These are phyloP conservation scores for Alternaria tenuissima DNA, from an alignment of 2,329 filamentous ascomycete species.

Conservation along the genomic window DNA sequence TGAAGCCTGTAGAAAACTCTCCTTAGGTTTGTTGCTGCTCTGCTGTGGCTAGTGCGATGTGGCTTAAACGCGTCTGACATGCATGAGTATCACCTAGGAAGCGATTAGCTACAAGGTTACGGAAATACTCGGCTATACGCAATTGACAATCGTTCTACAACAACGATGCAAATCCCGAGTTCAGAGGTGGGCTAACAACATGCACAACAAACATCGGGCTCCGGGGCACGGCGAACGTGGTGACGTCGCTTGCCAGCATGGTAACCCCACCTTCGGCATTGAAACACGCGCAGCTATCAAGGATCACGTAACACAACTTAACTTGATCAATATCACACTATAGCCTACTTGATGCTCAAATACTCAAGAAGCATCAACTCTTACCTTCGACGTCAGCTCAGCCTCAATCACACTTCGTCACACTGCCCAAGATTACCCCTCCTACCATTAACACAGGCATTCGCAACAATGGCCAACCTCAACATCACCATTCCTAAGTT, in stretches of 20 bases:
- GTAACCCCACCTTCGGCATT: slow-evolving; percentile 18
- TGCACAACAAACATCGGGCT: neutral
- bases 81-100: neutral
- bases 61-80: slow-evolving; percentile 1
- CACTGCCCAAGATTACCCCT: neutral
- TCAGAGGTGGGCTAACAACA: neutral
- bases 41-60: neutral
- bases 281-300: neutral
- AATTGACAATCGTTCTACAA: neutral
- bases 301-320: neutral
- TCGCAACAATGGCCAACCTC: slow-evolving; percentile 52
- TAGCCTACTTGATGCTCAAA: slow-evolving; percentile 3
- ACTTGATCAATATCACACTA: neutral
- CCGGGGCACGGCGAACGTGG: neutral
- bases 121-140: neutral
- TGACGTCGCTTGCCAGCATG: slow-evolving; percentile 10
- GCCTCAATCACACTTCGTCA: neutral
- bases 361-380: neutral
- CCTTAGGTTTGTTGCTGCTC: neutral
- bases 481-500: slow-evolving; percentile 63
- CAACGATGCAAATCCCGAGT: neutral
- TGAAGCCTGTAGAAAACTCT: neutral
- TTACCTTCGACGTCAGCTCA: neutral
- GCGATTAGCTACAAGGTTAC: neutral
- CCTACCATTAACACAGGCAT: neutral